phyloP scores from a whole-genome alignment of 768 basidiomycete genomes.

The Mycena sanguinolenta region DNA sequence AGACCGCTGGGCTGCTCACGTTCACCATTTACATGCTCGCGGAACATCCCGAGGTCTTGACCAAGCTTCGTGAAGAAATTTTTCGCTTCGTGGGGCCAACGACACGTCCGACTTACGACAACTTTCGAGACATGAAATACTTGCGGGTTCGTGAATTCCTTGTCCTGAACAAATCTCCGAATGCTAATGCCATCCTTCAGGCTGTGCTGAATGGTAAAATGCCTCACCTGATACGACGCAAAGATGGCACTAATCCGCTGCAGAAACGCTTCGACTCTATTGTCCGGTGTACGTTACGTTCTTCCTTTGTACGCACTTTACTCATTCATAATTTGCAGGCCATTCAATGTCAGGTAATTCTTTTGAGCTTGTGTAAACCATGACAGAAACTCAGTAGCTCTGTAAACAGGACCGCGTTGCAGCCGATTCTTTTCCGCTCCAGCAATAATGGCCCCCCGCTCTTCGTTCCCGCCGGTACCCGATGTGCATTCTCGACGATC shows the following conservation, averaged over 20 bases:
- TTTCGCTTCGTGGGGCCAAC: conserved; percentile 57
- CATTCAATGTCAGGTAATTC: too few species aligned
- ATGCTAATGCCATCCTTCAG: neutral
- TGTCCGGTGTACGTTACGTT: too few species aligned
- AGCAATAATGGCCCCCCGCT: conserved; percentile 49
- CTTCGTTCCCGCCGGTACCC: conserved; percentile 56
- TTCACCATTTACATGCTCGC: too few species aligned
- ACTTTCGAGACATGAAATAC: conserved; percentile 70
- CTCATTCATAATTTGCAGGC: too few species aligned
- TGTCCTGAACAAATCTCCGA: conserved; percentile 4
- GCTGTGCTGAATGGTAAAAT: conserved; percentile 19
- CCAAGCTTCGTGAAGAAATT: conserved; percentile 65
- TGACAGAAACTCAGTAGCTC: too few species aligned
- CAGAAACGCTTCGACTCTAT: conserved; percentile 67
- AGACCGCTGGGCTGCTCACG: too few species aligned
- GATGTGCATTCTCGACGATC: conserved; percentile 56
- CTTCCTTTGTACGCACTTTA: too few species aligned
- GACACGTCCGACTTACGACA: conserved; percentile 64
- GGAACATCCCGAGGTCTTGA: too few species aligned
- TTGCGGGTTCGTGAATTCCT: conserved; percentile 65
- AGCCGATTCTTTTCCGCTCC: conserved; percentile 45
- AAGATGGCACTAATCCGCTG: neutral
- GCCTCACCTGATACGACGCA: neutral
- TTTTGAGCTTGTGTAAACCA: too few species aligned
- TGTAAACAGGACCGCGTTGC: conserved; percentile 40